Evolutionary conservation across 805 yeast species (phyloP), one percentile per base, ranked within the genome.

Genomic region (Nakazawaea molendinolei): DNA sequence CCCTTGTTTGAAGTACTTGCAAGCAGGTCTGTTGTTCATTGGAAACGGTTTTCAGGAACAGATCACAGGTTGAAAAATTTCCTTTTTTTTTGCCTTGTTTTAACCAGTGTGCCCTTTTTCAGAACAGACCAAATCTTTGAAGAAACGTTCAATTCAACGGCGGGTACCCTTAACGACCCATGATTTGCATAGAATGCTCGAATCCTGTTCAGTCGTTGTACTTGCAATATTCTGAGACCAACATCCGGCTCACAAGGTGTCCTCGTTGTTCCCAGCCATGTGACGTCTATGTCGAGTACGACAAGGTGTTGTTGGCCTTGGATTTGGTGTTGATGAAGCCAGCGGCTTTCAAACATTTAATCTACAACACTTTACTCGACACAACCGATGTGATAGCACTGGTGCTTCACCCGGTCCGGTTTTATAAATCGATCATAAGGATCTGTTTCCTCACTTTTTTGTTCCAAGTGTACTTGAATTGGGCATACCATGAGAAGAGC

Each of bases 171-270:
- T 12, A 16, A 21, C 16, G 15, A 10, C 12, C 18, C 10, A 87
- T 90, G 97, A 78, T 89, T 43, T 90, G 97, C 56, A 80, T 89
- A 16, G 94, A 87, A 54, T 92, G 97, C 55, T 69, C 76, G n/a
- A 60, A 68, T 26, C 74, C 79, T 3, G 81, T 79, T 23, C 63
- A 66, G 13, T 65, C 82, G 1, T 67, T 89, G 24, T 90, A 74
- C 60, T 78, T 80, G 16, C 68, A 66, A 45, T 89, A 84, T 56
- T 74, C 89, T 20, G 78, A 81, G 40, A 76, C 79, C 31, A 87
- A 86, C 48, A 85, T 90, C 32, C 76, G 83, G 44, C 69, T 86
- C 25, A 79, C 95, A 0, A 77, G 78, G 22, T 92, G 97, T 51
- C 60, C 73, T 3, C 54, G 60, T 20, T 92, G 99, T 55, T 68